phyloP scores from a whole-genome alignment of 1,284 basidiomycete genomes.

The Bjerkandera adusta region DNA sequence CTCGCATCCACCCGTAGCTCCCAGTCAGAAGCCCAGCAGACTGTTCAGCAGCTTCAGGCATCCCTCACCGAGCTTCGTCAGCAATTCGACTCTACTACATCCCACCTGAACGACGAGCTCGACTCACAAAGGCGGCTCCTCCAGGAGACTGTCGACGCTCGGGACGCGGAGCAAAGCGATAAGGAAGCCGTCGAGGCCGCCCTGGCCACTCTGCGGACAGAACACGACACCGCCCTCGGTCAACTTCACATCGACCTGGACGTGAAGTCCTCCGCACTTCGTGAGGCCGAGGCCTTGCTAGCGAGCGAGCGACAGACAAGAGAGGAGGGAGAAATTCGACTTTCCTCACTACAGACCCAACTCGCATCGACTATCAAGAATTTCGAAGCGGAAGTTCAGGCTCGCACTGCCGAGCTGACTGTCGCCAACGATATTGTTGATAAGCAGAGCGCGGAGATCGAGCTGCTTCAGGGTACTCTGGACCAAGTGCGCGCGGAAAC shows the following conservation, averaged over 20 bases:
- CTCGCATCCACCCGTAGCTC: not conserved
- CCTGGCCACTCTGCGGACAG: not conserved
- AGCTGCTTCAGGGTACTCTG: not conserved
- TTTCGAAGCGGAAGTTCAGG: no score
- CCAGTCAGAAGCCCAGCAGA: not conserved
- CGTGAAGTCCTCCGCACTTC: not conserved
- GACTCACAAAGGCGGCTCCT: not conserved
- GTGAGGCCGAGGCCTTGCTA: not conserved
- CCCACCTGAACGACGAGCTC: not conserved
- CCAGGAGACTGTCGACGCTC: not conserved
- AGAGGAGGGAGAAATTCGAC: not conserved
- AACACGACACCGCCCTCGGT: not conserved
- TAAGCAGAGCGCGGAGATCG: not conserved
- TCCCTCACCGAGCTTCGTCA: not conserved
- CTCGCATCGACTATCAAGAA: no score
- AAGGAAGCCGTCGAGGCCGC: not conserved
- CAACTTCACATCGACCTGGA: not conserved
- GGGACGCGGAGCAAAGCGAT: not conserved
- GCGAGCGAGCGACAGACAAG: conserved; percentile 2
- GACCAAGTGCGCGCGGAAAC: not conserved
- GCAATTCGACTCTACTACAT: not conserved
- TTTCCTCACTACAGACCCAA: no score
- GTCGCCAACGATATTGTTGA: no score
- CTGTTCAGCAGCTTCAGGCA: not conserved
- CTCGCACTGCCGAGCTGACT: no score